Base-by-base conservation (phyloP, 345 rosid species). In the Sapria himalayana region DNA sequence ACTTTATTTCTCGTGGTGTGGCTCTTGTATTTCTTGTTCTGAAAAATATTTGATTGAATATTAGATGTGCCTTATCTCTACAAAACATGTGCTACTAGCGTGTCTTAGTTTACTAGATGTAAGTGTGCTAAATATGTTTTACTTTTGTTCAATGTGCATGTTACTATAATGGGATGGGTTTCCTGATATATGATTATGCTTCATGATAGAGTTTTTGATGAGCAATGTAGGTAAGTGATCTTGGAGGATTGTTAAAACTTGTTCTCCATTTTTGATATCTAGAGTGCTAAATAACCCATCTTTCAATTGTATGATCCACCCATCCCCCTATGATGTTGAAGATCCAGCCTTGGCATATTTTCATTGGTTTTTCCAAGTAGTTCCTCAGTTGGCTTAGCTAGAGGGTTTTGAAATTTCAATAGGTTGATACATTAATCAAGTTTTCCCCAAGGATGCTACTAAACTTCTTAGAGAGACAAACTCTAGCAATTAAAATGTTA, bases 391-490 rank as follows among this genome's bases (percentile, higher is more conserved):
- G 52, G 52, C 64, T 19, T 62, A 70, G 37, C 72, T 69, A 1
- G 97, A 67, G 15, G 97, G 97, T 3, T 86, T 86, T 52, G 94
- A 81, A 59, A 64, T 78, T 0, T 82, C 78, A 31, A 35, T 69
- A 0, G 91, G 93, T 15, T 89, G 98, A 52, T 77, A 67, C 61
- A 79, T 89, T 23, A 89, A 89, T 51, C 86, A 84, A 15, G 78
- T 82, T 57, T 82, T 76, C 41, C 78, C 93, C 0, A 81, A 82
- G 66, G 98, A 71, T 51, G 95, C 85, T 15, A 77, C 86, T 4
- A 62, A 79, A 53, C 61, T 89, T 50, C 29, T 79, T 49, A 61
- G 73, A 47, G 86, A 79, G 58, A 75, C 76, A 50, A 52, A 29
- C 54, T 56, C n/a, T n/a, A n/a, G n/a, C n/a, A n/a, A n/a, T n/a